Evolutionary conservation across 1,139 yeast species (phyloP).

Genomic region (Magnusiomyces fungicola): DNA sequence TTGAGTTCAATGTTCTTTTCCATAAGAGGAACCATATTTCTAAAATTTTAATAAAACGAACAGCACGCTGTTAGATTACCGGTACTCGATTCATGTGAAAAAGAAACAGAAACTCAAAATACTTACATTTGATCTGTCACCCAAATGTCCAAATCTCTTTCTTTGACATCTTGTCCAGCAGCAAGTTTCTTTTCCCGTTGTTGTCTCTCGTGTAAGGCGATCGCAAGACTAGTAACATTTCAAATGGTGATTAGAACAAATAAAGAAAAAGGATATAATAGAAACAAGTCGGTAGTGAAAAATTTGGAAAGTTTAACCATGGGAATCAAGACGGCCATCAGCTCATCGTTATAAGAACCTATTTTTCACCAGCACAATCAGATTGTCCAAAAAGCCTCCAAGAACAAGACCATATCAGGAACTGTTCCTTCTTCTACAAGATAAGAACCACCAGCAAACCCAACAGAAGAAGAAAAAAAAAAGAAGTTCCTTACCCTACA

Average conservation of each 20-base stretch:
- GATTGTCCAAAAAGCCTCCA: no score
- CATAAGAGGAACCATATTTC: constrained; percentile 42
- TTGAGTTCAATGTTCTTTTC: constrained; percentile 39
- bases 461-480: constrained; percentile 9
- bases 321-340: no score
- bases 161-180: constrained; percentile 6
- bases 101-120: no score
- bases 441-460: no score
- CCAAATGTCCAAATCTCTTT: constrained; percentile 32
- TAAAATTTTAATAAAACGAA: constrained; percentile 9
- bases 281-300: no score
- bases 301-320: no score
- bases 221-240: constrained; percentile 33
- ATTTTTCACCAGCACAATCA: no score
- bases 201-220: constrained; percentile 29
- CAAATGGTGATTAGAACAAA: neutral
- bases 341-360: no score
- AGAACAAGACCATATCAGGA: no score
- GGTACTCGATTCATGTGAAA: no score
- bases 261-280: neutral
- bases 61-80: no score
- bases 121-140: constrained; percentile 38
- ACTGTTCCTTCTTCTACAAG: no score
- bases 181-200: neutral
- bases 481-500: constrained; percentile 33